Base-by-base conservation (phyloP, 805 yeast genomes). In the Martiniozyma abietophila region DNA sequence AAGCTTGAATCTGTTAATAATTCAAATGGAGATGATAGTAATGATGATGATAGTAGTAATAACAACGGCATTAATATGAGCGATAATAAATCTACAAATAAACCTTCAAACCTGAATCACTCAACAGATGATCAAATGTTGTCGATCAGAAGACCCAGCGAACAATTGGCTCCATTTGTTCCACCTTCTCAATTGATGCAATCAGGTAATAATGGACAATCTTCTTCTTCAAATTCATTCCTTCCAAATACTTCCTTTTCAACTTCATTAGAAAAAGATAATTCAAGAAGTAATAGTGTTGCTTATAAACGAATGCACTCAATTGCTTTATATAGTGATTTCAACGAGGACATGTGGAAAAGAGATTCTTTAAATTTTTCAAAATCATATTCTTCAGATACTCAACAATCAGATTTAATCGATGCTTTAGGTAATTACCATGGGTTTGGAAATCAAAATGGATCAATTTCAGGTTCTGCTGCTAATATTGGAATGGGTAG, bases 81-180 rank as follows among this genome's bases (percentile, higher is more conserved):
- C n/a, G n/a, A n/a, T n/a, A n/a, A n/a, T n/a, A n/a, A n/a, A n/a
- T n/a, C n/a, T 4, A 40, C 55, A 0, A 57, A 51, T 17, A 37
- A 54, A 32, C 31, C 43, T 36, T 35, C 44, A 7, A 50, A 47
- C 25, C 31, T 46, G 10, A 39, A 29, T 11, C n/a, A n/a, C n/a
- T n/a, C n/a, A n/a, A 25, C 47, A 5, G 34, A 25, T 31, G 58
- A 48, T 34, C 59, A 37, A 42, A 45, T 48, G 41, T 46, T 40
- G 18, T 32, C 44, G 39, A 51, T 34, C 29, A 54, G 71, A 42
- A 53, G 73, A 31, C 69, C 65, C n/a, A 61, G 71, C 31, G 74
- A 70, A 43, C 72, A 66, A 33, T 40, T 67, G 32, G 75, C 69
- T 35, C 67, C 71, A 1, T 69, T 67, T 42, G 55, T 61, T 32